These are phyloP conservation scores for Rhazya stricta DNA, from an alignment of 257 asterid species.

Conservation along the genomic window DNA sequence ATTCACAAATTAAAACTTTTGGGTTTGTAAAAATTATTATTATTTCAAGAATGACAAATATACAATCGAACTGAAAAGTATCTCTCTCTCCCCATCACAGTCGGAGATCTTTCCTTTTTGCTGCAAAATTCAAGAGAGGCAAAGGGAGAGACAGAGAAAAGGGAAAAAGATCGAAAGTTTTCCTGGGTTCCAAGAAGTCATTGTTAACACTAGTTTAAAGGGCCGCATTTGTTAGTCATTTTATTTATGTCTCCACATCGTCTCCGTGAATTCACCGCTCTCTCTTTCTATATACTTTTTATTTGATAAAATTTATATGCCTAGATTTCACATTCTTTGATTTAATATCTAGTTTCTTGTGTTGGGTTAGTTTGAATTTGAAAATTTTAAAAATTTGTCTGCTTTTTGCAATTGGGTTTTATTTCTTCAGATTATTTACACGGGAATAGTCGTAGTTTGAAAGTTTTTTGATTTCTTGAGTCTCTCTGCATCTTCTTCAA, in stretches of 20 bases:
- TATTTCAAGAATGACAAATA: neutral
- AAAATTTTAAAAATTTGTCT: neutral
- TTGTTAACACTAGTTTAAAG: neutral
- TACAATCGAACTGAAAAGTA: neutral
- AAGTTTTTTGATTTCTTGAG: neutral
- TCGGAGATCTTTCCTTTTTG: neutral
- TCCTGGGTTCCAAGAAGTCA: neutral
- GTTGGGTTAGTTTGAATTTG: constrained; percentile 3
- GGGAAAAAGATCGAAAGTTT: no score
- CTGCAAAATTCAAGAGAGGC: neutral
- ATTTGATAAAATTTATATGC: neutral
- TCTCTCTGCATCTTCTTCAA: neutral
- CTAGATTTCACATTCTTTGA: constrained; percentile 5
- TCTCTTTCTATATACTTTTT: neutral
- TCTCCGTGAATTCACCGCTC: constrained; percentile 24
- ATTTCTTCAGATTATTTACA: neutral
- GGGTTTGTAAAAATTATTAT: neutral
- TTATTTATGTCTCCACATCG: constrained; percentile 6
- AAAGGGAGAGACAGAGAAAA: neutral
- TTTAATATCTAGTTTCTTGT: neutral
- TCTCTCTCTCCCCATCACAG: neutral
- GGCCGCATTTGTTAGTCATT: neutral
- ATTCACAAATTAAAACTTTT: neutral
- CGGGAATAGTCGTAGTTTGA: neutral
- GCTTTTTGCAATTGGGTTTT: neutral